These are phyloP conservation scores for Calocera viscosa DNA, from an alignment of 768 basidiomycete genomes.

Conservation along the genomic window DNA sequence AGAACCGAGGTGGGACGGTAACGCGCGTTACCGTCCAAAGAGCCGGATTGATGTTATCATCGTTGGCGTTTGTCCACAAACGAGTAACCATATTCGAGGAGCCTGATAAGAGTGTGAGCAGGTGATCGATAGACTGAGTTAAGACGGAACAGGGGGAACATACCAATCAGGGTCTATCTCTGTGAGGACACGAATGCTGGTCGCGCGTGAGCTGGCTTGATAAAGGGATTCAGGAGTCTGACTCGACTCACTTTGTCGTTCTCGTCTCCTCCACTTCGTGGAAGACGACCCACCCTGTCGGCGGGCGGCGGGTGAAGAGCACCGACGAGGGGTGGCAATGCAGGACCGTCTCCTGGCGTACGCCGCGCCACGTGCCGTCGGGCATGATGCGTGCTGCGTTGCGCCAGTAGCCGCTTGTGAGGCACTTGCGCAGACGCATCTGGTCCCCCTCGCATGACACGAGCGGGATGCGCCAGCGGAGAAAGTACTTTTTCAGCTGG, in stretches of 20 bases:
- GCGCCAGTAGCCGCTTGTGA: slow-evolving; percentile 86
- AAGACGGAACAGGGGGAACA: slow-evolving; percentile 15
- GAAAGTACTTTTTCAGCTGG: slow-evolving; percentile 93
- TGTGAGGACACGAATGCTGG: slow-evolving; percentile 80
- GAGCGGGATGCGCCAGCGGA: slow-evolving; percentile 67
- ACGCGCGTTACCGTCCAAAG: too few species aligned
- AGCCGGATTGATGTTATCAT: background rate
- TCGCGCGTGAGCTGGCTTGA: slow-evolving; percentile 15
- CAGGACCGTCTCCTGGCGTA: slow-evolving; percentile 72
- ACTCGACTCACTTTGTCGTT: slow-evolving; percentile 61
- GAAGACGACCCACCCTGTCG: slow-evolving; percentile 85
- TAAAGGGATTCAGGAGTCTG: background rate
- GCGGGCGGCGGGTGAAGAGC: slow-evolving; percentile 81
- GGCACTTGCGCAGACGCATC: slow-evolving; percentile 67
- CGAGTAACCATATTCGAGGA: slow-evolving; percentile 41
- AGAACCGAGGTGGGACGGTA: background rate
- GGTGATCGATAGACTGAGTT: background rate
- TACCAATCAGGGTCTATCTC: slow-evolving; percentile 94
- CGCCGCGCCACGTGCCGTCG: slow-evolving; percentile 86
- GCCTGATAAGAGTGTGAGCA: slow-evolving; percentile 26
- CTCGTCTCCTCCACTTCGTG: slow-evolving; percentile 96
- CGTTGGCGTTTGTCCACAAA: slow-evolving; percentile 28
- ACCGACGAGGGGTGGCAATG: slow-evolving; percentile 92
- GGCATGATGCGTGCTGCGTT: slow-evolving; percentile 84
- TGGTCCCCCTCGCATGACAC: slow-evolving; percentile 86